These are phyloP conservation scores for Pouteria campechiana DNA, from an alignment of 179 eudicot genomes.

Conservation along the genomic window DNA sequence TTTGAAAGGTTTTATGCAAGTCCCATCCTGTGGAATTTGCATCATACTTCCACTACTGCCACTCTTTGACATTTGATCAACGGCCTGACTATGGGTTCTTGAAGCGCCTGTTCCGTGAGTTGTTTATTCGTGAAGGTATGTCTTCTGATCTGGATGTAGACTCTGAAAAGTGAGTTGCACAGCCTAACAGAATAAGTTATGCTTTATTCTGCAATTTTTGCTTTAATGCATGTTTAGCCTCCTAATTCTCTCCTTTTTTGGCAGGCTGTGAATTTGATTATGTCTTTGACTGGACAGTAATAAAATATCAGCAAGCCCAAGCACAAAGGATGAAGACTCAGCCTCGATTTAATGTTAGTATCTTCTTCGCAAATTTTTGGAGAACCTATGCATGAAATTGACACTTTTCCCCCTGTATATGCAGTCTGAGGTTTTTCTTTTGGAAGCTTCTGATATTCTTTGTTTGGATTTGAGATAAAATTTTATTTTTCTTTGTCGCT, in stretches of 20 bases:
- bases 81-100: slow-evolving; percentile 95
- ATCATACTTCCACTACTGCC: slow-evolving; percentile 95
- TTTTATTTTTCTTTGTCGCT: background rate
- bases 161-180: no score
- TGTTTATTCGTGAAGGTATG: slow-evolving; percentile 91
- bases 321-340: slow-evolving; percentile 65
- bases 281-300: slow-evolving; percentile 95
- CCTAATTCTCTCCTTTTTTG: background rate
- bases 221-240: no score
- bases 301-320: slow-evolving; percentile 90
- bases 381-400: no score
- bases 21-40: slow-evolving; percentile 99
- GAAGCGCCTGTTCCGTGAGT: slow-evolving; percentile 89
- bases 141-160: no score
- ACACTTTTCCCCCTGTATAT: no score
- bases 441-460: slow-evolving; percentile 2
- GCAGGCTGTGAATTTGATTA: slow-evolving; percentile 82
- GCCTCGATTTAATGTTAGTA: slow-evolving; percentile 44
- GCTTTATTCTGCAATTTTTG: no score
- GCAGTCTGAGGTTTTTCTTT: no score
- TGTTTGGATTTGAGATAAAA: background rate
- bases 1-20: slow-evolving; percentile 89
- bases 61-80: slow-evolving; percentile 93
- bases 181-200: no score
- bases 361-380: no score